Evolutionary conservation across 2,329 filamentous ascomycete genomes (phyloP), one percentile per base, ranked within the genome.

Genomic region (Aspergillaceae sp.): DNA sequence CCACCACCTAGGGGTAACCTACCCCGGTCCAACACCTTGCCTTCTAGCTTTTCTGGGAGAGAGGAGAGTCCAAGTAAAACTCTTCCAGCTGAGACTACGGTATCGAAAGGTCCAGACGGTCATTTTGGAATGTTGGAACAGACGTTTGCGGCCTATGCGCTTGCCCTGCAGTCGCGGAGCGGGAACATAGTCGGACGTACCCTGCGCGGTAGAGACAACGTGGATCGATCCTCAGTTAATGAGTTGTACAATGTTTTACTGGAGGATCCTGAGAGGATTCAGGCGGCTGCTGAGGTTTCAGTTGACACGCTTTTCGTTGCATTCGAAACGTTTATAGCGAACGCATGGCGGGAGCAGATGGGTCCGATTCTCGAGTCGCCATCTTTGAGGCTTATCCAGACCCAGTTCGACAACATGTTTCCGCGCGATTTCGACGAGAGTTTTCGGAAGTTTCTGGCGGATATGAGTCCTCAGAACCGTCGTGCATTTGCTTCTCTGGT

Each of bases 271-370:
- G 84, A 80, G 44, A 88, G 87, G 58, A 77, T 86, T 52, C 85
- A 94, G 44, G 74, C 82, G 7, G 81, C 86, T 2, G 77, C 82
- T 0, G 88, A 95, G 48, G 76, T 87, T 6, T 78, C 83, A 3
- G 81, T 91, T 6, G 89, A 96, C 59, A 82, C 91, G 19, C 77
- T 97, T 4, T 94, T 96, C 60, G 85, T 86, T 28, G 86, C 90
- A 0, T 97, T 96, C 62, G 90, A 96, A 63, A 96, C 94, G 51
- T 97, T 96, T 56, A 72, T 96, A 49, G 82, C 82, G 48, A 83
- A 89, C 51, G 89, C 87, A 8, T 97, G 91, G 91, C 82, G 79
- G 48, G 86, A 91, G 53, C 84, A 87, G 56, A 89, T 96, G 75
- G 91, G 91, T 0, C 81, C 87, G 3, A 80, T 97, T 46, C 81